Evolutionary conservation across 805 yeast genomes (phyloP).

Genomic region (Maudiozyma pseudohumilis): DNA sequence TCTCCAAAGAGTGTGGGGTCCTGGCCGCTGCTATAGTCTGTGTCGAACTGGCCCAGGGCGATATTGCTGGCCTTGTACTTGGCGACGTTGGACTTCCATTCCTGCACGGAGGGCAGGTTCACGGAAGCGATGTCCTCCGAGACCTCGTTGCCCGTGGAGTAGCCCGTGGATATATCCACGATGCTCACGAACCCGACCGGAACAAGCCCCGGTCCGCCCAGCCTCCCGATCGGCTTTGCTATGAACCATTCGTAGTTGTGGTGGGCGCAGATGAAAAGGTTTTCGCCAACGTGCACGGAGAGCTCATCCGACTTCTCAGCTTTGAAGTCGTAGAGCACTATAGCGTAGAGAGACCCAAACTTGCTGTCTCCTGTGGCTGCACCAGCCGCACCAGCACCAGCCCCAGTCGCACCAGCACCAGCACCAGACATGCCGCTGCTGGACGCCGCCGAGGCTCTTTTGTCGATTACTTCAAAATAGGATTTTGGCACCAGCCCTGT

Average conservation of each 20-base stretch:
- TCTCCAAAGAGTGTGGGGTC: slow-evolving; percentile 1
- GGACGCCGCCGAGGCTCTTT: slow-evolving; percentile 31
- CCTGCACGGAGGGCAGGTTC: slow-evolving; percentile 82
- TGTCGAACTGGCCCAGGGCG: slow-evolving; percentile 52
- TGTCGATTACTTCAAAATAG: slow-evolving; percentile 70
- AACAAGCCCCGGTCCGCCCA: slow-evolving; percentile 95
- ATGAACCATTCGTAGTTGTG: slow-evolving; percentile 96
- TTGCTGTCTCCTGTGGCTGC: slow-evolving; percentile 9
- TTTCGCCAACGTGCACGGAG: slow-evolving; percentile 76
- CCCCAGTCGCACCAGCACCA: slow-evolving; percentile 4
- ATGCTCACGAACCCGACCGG: slow-evolving; percentile 86
- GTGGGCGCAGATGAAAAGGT: slow-evolving; percentile 88
- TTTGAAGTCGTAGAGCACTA: slow-evolving; percentile 73
- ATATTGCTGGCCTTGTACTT: slow-evolving; percentile 86
- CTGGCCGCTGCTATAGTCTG: slow-evolving; percentile 12
- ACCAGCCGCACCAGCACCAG: neutral
- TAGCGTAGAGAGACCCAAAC: slow-evolving; percentile 58
- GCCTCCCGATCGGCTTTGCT: slow-evolving; percentile 87
- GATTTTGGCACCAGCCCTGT: slow-evolving; percentile 82
- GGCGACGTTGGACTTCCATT: slow-evolving; percentile 88
- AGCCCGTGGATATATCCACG: slow-evolving; percentile 61
- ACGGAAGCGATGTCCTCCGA: slow-evolving; percentile 52
- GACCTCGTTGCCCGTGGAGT: slow-evolving; percentile 46
- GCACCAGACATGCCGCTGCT: neutral
- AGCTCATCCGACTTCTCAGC: slow-evolving; percentile 78